Evolutionary conservation across 1,284 basidiomycete genomes (phyloP).

Genomic region (Acaromyces ingoldii): DNA sequence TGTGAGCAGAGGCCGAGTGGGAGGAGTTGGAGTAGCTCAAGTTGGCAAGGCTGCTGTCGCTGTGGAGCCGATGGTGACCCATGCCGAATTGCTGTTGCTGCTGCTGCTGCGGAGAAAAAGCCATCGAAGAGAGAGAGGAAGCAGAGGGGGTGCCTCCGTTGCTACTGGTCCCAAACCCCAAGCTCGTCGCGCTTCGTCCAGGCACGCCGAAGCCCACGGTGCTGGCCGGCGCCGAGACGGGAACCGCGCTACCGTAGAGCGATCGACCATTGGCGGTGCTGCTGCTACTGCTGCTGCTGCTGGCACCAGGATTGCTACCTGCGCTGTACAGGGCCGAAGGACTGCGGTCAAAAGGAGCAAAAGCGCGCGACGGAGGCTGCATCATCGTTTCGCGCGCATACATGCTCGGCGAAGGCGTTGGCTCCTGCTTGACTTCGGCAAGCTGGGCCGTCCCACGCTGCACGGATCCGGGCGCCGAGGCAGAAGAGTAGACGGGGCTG

Average conservation of each 20-base stretch:
- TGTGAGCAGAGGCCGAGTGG: slow-evolving; percentile 9
- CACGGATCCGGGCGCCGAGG: background rate
- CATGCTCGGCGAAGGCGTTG: background rate
- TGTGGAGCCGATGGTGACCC: slow-evolving; percentile 25
- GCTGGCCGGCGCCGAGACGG: background rate
- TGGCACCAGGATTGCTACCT: background rate
- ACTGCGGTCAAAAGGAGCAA: background rate
- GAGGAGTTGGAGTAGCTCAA: slow-evolving; percentile 16
- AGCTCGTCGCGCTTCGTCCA: slow-evolving; percentile 16
- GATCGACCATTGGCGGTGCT: background rate
- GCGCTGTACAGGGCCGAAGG: background rate
- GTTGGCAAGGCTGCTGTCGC: slow-evolving; percentile 22
- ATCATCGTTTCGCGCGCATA: background rate
- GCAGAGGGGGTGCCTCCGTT: background rate
- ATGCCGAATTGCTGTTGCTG: too few relatives aligned
- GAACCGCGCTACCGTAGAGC: background rate
- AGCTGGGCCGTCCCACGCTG: background rate
- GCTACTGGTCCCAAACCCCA: slow-evolving; percentile 18
- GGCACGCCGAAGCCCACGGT: slow-evolving; percentile 8
- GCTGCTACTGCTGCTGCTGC: background rate
- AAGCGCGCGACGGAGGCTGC: background rate
- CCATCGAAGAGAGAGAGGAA: slow-evolving; percentile 9
- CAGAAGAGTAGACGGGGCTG: background rate
- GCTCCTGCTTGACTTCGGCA: too few relatives aligned
- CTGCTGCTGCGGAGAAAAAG: background rate